Evolutionary conservation across 495 filamentous ascomycete species (phyloP), one percentile per base, ranked within the genome.

Genomic region (Neurospora discreta): DNA sequence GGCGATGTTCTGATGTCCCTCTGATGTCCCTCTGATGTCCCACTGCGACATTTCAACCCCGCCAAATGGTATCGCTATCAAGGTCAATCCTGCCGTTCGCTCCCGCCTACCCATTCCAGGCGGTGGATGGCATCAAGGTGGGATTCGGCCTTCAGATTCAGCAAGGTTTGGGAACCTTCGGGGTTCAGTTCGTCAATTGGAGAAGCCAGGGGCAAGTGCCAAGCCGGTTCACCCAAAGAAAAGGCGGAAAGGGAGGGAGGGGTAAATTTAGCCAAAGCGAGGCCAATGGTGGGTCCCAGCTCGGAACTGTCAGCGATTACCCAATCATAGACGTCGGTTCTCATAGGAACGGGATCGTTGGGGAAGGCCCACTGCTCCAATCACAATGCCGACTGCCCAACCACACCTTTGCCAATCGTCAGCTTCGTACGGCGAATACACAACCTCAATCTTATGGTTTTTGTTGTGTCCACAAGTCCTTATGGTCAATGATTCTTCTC

Each of bases 241-340:
- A 26, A 36, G 20, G 26, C 15, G 23, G 41, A 68, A 68, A 38
- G n/a, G 11, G 72, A 73, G 69, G 71, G 23, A 73, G 69, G 71
- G 23, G 71, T 68, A 69, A 70, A 75, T 77, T 75, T 72, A 77
- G 72, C 75, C 75, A 75, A 46, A 41, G 33, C 75, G 71, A 75
- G 39, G 52, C 44, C 39, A 68, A 67, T 68, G 58, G 11, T 70
- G 39, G 69, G 43, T 43, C 30, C 9, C 69, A 58, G 8, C 60
- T 70, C 20, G 52, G 15, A 70, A 30, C 30, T 70, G 33, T 8
- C 10, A 9, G 69, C 40, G 20, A 40, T 16, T 6, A 46, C 15
- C 26, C 18, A 46, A 46, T 43, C 39, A 30, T 23, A 26, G 69
- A n/a, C 30, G 33, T 20, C 8, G 20, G 46, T 70, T 33, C 39